phyloP scores from a whole-genome alignment of 2,329 filamentous ascomycete genomes.

The Cladosporium sphaerospermum region DNA sequence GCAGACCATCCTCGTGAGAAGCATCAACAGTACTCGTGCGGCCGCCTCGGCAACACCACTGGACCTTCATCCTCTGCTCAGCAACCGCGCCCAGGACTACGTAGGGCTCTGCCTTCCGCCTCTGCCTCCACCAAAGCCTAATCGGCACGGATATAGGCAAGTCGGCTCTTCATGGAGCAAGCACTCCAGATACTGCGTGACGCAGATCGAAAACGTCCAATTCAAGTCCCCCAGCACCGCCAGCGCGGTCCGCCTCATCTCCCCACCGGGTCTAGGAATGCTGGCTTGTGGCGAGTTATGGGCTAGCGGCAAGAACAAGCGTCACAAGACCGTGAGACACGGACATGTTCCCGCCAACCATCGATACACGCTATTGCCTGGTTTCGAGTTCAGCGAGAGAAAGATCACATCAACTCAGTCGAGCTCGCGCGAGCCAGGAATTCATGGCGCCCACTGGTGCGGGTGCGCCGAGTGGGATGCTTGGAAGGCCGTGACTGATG shows the following conservation, averaged over 20 bases:
- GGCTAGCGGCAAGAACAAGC: constrained; percentile 16
- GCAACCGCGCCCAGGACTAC: constrained; percentile 7
- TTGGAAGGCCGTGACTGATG: constrained; percentile 10
- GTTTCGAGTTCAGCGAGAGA: not conserved
- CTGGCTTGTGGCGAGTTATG: constrained; percentile 16
- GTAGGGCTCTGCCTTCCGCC: not conserved
- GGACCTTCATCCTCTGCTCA: constrained; percentile 1
- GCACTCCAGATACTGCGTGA: not conserved
- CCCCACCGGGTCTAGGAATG: constrained; percentile 13
- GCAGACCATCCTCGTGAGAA: not conserved
- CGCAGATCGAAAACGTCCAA: not conserved
- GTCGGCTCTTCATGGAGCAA: not conserved
- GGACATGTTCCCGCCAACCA: not conserved
- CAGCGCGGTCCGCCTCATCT: constrained; percentile 10
- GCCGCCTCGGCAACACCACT: not conserved
- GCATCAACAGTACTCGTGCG: constrained; percentile 9
- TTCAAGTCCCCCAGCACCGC: not conserved
- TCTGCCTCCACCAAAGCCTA: not conserved
- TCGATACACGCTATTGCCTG: not conserved
- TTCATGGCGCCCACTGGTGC: not conserved
- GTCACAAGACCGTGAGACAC: constrained; percentile 3
- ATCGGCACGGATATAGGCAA: not conserved
- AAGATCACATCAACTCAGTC: not conserved
- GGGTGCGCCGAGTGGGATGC: constrained; percentile 3
- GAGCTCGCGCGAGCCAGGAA: not conserved